Percentiles rank a stretch among this genome's conserved stretches.
Evolutionary conservation across 495 filamentous ascomycete genomes (phyloP).

Genomic region (Staphylotrichum tortipilum): DNA sequence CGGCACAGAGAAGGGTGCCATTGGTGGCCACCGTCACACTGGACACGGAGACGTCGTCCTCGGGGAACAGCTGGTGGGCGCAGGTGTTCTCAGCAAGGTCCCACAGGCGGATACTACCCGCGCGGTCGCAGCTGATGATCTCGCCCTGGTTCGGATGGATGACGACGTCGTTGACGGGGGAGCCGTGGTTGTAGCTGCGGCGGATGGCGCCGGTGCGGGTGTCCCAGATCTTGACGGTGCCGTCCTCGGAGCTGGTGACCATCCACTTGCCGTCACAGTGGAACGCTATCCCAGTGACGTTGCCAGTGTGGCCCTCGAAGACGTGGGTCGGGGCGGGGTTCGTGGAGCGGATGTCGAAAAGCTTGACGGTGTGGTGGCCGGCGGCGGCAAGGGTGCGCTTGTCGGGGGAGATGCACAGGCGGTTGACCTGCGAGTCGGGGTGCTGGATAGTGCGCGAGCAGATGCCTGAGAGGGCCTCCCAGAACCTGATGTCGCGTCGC

Average conservation of each 20-base stretch:
- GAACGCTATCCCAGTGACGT: slow-evolving; percentile 93
- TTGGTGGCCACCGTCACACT: slow-evolving; percentile 95
- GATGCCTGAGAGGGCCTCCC: slow-evolving; percentile 95
- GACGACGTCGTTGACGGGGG: slow-evolving; percentile 87
- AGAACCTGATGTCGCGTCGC: slow-evolving; percentile 62
- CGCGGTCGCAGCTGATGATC: slow-evolving; percentile 89
- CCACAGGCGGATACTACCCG: slow-evolving; percentile 91
- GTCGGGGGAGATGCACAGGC: slow-evolving; percentile 95
- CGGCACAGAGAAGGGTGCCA: slow-evolving; percentile 87
- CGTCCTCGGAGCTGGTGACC: slow-evolving; percentile 97
- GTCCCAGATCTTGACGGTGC: slow-evolving; percentile 98
- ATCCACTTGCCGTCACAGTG: slow-evolving; percentile 99
- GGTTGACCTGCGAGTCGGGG: slow-evolving; percentile 95
- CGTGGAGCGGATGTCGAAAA: slow-evolving; percentile 94
- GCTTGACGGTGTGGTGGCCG: slow-evolving; percentile 87
- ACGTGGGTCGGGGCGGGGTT: slow-evolving; percentile 86
- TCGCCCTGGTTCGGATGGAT: slow-evolving; percentile 98
- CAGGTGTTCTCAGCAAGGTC: slow-evolving; percentile 95
- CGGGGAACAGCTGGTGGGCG: slow-evolving; percentile 90
- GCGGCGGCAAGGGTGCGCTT: slow-evolving; percentile 93
- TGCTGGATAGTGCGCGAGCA: slow-evolving; percentile 97
- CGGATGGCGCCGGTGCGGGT: slow-evolving; percentile 81
- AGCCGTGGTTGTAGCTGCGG: slow-evolving; percentile 81
- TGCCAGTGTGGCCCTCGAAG: slow-evolving; percentile 91
- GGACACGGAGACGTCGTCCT: slow-evolving; percentile 84